Conservation (phyloP, 2,329 filamentous ascomycete genomes). For the Talaromyces sp. region DNA sequence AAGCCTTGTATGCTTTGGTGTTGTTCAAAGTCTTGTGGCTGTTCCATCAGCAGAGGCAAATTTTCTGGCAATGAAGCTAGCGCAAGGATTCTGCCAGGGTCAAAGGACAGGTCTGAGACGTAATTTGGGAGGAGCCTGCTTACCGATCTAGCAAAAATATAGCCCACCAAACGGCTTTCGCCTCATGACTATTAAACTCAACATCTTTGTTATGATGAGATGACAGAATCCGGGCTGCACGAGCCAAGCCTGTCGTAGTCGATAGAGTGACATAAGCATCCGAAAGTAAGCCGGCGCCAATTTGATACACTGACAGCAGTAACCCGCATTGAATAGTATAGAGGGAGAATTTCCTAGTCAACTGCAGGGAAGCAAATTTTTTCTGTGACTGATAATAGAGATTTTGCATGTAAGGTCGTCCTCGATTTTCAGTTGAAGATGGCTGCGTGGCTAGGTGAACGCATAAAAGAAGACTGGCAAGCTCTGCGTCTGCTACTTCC, state of each 20-base stretch:
- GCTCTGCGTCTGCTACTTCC: conserved; percentile 1
- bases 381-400: background rate
- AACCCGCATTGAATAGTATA: conserved; percentile 6
- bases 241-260: conserved; percentile 1
- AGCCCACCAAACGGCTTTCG: conserved; percentile 10
- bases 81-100: background rate
- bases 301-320: conserved; percentile 13
- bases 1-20: background rate
- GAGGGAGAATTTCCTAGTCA: background rate
- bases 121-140: background rate
- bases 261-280: conserved; percentile 15
- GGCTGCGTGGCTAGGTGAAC: conserved; percentile 10
- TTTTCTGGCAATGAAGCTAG: conserved; percentile 3
- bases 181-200: background rate
- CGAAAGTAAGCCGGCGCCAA: conserved; percentile 12
- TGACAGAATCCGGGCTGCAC: background rate
- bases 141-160: conserved; percentile 15
- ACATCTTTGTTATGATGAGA: background rate
- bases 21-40: background rate
- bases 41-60: conserved; percentile 8
- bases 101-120: background rate
- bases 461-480: conserved; percentile 4
- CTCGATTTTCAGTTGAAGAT: background rate
- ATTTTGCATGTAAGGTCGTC: background rate
- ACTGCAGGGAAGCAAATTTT: background rate